phyloP scores from a whole-genome alignment of 2,329 filamentous ascomycete species.

The Fusarium acutatum region DNA sequence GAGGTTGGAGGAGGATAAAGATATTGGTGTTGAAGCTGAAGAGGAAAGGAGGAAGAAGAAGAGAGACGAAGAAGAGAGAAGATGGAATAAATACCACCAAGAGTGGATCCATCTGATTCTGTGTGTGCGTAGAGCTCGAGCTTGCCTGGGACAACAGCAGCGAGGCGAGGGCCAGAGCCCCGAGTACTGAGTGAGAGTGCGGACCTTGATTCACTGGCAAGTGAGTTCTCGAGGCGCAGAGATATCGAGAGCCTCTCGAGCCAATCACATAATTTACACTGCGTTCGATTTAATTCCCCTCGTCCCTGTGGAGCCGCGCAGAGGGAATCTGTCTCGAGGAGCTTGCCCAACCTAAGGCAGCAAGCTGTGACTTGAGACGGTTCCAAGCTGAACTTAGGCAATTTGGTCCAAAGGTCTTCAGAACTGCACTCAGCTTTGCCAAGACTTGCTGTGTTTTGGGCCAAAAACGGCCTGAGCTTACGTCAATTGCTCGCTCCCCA shows the following conservation, averaged over 20 bases:
- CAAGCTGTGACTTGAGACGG: fast-evolving
- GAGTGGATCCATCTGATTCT: not conserved
- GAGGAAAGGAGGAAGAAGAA: not conserved
- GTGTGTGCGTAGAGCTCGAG: not conserved
- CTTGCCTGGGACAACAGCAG: not conserved
- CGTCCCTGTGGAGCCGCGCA: not conserved
- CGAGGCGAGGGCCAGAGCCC: not conserved
- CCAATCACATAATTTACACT: not conserved
- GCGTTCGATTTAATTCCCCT: not conserved
- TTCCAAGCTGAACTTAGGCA: not conserved
- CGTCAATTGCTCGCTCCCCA: not conserved
- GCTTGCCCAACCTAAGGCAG: not conserved
- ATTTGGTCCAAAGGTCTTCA: fast-evolving
- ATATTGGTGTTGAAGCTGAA: not conserved
- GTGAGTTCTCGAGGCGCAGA: not conserved
- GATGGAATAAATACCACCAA: not conserved
- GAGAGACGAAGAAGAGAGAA: not conserved
- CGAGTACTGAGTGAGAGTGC: not conserved
- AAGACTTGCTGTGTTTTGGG: not conserved
- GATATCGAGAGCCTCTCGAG: not conserved
- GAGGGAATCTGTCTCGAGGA: not conserved
- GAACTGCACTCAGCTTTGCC: fast-evolving
- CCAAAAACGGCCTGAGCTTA: not conserved
- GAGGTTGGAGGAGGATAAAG: not conserved
- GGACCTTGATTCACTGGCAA: not conserved